Conservation (phyloP, 129 eudicot genomes). For the Heracleum sosnowskyi region DNA sequence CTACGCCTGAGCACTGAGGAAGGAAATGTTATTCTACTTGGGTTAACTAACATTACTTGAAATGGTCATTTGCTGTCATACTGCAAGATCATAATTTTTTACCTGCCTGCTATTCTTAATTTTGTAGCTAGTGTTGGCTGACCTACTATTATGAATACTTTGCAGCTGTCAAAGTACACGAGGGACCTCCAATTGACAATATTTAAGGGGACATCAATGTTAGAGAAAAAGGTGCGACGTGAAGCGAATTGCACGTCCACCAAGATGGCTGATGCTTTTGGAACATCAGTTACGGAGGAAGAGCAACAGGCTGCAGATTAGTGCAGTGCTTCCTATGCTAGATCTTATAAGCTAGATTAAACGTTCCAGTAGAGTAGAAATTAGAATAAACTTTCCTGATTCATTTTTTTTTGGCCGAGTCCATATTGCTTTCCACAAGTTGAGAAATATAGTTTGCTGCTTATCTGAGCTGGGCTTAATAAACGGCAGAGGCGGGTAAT, state of each 20-base stretch:
- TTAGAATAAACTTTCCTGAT: slow-evolving; percentile 2
- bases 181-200: slow-evolving; percentile 67
- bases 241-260: slow-evolving; percentile 7
- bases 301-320: slow-evolving; percentile 16
- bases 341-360: neutral
- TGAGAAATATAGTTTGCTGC: neutral
- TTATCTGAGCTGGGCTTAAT: neutral
- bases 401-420: neutral
- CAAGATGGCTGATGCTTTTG: neutral
- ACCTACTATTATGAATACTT: neutral
- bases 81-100: neutral
- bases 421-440: neutral
- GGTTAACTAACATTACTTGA: neutral
- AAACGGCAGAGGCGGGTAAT: neutral
- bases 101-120: neutral
- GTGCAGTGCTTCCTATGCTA: neutral
- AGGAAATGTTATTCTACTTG: neutral
- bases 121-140: neutral
- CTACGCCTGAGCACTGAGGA: neutral
- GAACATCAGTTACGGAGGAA: slow-evolving; percentile 22
- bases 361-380: neutral
- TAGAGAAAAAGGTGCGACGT: slow-evolving; percentile 56
- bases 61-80: neutral
- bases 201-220: slow-evolving; percentile 80
- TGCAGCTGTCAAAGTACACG: slow-evolving; percentile 54